Conservation (phyloP, 352 stramenopile species). For the Phytophthora crassamura region DNA sequence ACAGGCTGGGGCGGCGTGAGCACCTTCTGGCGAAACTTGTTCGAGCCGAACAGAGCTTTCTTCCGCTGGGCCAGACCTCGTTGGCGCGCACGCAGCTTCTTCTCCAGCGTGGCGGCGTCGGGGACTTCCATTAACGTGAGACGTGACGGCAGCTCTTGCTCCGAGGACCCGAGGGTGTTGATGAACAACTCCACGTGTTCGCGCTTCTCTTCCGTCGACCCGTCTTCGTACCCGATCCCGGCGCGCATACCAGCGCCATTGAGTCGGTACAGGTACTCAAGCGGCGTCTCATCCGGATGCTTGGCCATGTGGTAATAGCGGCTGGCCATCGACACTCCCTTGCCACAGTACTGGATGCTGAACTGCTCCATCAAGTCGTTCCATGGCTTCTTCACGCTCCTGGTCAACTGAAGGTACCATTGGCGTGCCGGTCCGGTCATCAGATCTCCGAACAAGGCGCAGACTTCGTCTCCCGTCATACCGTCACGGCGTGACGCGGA, state of each 20-base stretch:
- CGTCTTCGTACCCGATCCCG: conserved; percentile 1
- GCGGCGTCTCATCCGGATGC: conserved; percentile 7
- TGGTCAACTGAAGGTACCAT: too few species aligned
- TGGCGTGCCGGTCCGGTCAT: conserved; percentile 1
- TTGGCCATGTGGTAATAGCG: conserved; percentile 12
- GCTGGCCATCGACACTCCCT: conserved; percentile 21
- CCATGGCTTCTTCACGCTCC: too few species aligned
- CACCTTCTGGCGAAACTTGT: conserved; percentile 14
- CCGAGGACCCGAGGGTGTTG: neutral
- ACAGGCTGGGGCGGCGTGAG: neutral
- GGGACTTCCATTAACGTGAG: conserved; percentile 5
- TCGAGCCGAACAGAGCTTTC: too few species aligned
- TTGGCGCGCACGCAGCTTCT: conserved; percentile 10
- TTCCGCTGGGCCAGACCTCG: too few species aligned
- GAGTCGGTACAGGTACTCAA: conserved; percentile 20
- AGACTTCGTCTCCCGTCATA: conserved; percentile 9
- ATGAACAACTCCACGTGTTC: conserved; percentile 25
- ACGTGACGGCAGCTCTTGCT: neutral
- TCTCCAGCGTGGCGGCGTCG: conserved; percentile 2
- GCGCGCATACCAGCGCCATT: conserved; percentile 6
- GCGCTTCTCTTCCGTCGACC: neutral
- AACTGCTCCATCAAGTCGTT: conserved; percentile 25
- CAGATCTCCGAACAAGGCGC: conserved; percentile 13
- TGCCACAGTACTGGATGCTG: conserved; percentile 24
- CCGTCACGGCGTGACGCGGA: conserved; percentile 11